These are phyloP conservation scores for Xylaria sp. DNA, from an alignment of 2,329 filamentous ascomycete species.

Conservation along the genomic window DNA sequence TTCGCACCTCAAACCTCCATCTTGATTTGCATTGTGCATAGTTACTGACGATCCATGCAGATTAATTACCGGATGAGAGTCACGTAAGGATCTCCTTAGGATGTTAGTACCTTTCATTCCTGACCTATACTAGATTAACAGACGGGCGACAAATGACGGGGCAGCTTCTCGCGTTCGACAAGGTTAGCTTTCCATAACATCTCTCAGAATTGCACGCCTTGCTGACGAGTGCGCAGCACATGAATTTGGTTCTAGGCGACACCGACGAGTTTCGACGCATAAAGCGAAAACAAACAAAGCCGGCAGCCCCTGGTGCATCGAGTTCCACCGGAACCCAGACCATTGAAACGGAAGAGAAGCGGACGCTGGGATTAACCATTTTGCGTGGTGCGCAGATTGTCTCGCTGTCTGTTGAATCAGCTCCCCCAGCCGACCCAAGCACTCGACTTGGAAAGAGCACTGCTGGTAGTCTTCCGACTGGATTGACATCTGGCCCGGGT, in stretches of 20 bases:
- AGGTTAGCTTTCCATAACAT: constrained; percentile 59
- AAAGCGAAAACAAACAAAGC: constrained; percentile 82
- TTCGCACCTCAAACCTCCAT: constrained; percentile 28
- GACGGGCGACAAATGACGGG: constrained; percentile 97
- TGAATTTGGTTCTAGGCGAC: constrained; percentile 98
- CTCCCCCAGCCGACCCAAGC: constrained; percentile 91
- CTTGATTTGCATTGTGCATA: constrained; percentile 16
- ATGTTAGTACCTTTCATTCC: constrained; percentile 8
- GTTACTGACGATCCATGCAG: constrained; percentile 55
- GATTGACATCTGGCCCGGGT: constrained; percentile 82
- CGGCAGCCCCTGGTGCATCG: constrained; percentile 66
- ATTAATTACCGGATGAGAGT: constrained; percentile 99
- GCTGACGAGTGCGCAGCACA: constrained; percentile 67
- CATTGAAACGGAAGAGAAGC: constrained; percentile 93
- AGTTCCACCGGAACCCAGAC: constrained; percentile 65
- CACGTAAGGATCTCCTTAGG: constrained; percentile 54
- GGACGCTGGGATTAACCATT: constrained; percentile 93
- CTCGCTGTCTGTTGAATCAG: constrained; percentile 92
- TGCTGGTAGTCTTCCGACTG: constrained; percentile 70
- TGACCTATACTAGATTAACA: constrained; percentile 57
- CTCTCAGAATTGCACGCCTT: constrained; percentile 2
- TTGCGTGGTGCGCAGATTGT: constrained; percentile 94
- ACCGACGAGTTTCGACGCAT: constrained; percentile 96
- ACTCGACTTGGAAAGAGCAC: constrained; percentile 82
- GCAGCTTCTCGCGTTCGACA: constrained; percentile 98